Evolutionary conservation across 2,329 filamentous ascomycete species (phyloP), one percentile per base, ranked within the genome.

Genomic region (Trichoderma sp.): DNA sequence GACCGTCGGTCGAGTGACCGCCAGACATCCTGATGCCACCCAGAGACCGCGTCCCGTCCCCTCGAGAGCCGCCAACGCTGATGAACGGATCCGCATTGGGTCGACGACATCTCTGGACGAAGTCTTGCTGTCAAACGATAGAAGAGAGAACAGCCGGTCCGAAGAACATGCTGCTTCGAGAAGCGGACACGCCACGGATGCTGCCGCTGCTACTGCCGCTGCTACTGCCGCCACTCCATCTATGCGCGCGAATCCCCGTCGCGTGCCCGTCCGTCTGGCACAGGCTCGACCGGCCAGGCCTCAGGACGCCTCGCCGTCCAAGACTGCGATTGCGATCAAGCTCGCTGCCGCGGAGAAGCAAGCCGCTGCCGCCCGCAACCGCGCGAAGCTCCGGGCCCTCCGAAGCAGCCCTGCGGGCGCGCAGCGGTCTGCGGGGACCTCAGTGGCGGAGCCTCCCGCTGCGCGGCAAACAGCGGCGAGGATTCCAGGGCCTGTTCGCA

Each of bases 321-420:
- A 88, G 81, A 83, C 85, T 9, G 82, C 78, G 41, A 89, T 89
- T 67, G 83, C 85, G 0, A 85, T 85, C 30, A 89, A 89, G 74
- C 78, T 89, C 0, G 87, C 85, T 0, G 86, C 87, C 2, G 85
- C 86, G 0, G 87, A 89, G 68, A 80, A 84, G 19, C 85, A 88
- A 61, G 87, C 87, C 4, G 85, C 88, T 68, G 86, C 86, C 1
- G 86, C 86, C 0, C 78, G 86, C 4, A 86, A 86, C 0, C 78
- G 86, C 3, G 87, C 87, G 3, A 89, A 88, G 72, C 79, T 89
- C 34, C 83, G 81, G 69, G 85, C 86, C 1, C 83, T 83, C 3
- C 75, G 34, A 39, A 39, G 34, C 34, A 14, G 80, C 43, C 73
- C 72, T 62, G 76, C 66, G 1, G 57, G 75, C 63, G 71, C 75